Conservation (phyloP, 1,284 basidiomycete genomes). For the Ganoderma leucocontextum region DNA sequence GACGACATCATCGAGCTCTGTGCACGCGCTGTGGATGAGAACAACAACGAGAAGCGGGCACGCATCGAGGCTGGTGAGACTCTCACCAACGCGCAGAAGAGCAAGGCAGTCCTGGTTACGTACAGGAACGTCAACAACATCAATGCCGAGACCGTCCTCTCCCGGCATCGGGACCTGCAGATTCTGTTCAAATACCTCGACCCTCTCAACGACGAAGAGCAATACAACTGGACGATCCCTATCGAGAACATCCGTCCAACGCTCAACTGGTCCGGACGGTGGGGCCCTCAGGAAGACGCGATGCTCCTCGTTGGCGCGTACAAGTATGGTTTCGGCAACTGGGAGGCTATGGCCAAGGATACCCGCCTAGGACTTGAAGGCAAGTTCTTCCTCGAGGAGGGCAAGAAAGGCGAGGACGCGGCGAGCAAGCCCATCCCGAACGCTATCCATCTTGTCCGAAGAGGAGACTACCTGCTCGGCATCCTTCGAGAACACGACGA, state of each 20-base stretch:
- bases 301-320: conserved; percentile 95
- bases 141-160: conserved; percentile 97
- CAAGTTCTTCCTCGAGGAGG: conserved; percentile 98
- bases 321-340: conserved; percentile 95
- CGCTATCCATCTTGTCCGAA: conserved; percentile 95
- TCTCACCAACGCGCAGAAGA: conserved; percentile 86
- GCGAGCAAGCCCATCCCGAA: conserved; percentile 89
- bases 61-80: conserved; percentile 87
- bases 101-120: conserved; percentile 94
- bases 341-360: conserved; percentile 96
- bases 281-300: conserved; percentile 93
- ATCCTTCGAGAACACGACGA: conserved; percentile 93
- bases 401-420: conserved; percentile 87
- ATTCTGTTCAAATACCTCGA: conserved; percentile 88
- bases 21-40: conserved; percentile 84
- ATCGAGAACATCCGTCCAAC: conserved; percentile 94
- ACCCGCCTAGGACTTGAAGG: conserved; percentile 83
- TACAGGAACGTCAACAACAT: conserved; percentile 92
- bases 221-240: conserved; percentile 85
- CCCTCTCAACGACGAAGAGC: conserved; percentile 69
- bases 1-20: conserved; percentile 95
- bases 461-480: conserved; percentile 94
- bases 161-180: conserved; percentile 89
- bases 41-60: conserved; percentile 81
- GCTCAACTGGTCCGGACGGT: conserved; percentile 95